Evolutionary conservation across 805 yeast genomes (phyloP).

Genomic region (Pichia gijzeniarum): DNA sequence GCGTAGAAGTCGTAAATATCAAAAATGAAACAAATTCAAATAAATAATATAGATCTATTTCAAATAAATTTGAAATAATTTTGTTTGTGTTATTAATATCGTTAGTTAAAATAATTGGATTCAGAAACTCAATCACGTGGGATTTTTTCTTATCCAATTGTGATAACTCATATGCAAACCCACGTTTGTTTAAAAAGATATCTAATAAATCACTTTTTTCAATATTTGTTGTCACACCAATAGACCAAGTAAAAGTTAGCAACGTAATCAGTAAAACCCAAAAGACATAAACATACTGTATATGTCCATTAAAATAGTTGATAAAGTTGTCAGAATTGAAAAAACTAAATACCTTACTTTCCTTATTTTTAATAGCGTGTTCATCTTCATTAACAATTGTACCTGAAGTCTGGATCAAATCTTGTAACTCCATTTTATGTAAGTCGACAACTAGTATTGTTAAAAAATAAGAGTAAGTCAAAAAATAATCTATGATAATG

Average conservation of each 20-base stretch:
- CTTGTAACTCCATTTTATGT: conserved; percentile 55
- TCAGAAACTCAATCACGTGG: background rate
- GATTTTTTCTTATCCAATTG: background rate
- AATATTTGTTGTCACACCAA: background rate
- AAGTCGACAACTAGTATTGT: conserved; percentile 65
- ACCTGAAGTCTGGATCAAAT: conserved; percentile 32
- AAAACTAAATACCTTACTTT: background rate
- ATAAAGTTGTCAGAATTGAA: background rate
- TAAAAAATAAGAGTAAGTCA: conserved; percentile 59
- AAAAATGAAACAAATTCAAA: conserved; percentile 51
- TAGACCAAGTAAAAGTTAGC: conserved; percentile 1
- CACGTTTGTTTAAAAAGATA: conserved; percentile 26
- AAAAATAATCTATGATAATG: conserved; percentile 49
- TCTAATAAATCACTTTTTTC: conserved; percentile 9
- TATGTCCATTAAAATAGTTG: background rate
- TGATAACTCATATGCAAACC: conserved; percentile 25
- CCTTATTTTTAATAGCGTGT: background rate
- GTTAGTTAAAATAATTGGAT: conserved; percentile 1
- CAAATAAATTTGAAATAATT: no score
- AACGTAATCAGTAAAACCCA: background rate
- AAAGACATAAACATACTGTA: background rate
- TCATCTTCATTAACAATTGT: background rate
- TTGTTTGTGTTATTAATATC: background rate
- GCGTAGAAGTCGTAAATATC: conserved; percentile 44
- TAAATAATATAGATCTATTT: conserved; percentile 39